Evolutionary conservation across 306 rosid species (phyloP), one percentile per base, ranked within the genome.

Genomic region (Medicago arabica): DNA sequence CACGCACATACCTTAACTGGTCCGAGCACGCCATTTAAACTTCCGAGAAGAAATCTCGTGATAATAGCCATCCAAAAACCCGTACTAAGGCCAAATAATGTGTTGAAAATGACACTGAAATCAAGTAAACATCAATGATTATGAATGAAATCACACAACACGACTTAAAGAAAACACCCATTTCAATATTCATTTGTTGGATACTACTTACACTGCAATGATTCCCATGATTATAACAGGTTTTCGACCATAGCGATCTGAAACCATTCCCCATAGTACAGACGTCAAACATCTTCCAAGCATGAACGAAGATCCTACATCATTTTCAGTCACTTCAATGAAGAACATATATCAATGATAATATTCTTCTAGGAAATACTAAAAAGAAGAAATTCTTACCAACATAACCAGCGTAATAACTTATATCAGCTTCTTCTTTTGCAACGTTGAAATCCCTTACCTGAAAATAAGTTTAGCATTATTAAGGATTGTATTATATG

Each of bases 221-320:
- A 75, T 66, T 72, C 97, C 97, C 1, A 92, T 62, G 12, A 87
- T 40, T 61, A 89, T 74, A 59, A 89, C 93, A 21, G 95, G 96
- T 80, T 88, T 90, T 50, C 96, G 95, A 72, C 98, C 98, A 57
- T 86, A 90, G 7, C 96, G 96, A 86, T 95, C 98, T 47, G 98
- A 88, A 49, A 86, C 19, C 3, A 89, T 61, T 75, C 98, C 98
- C 98, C 98, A 92, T 7, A 79, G 8, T 47, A 90, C 28, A 64
- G 98, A 79, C 43, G 97, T 95, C 72, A 95, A 79, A 54, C 77
- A 76, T 89, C 98, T 89, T 9, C 98, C 98, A 40, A 95, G 28
- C 98, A 92, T 88, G 85, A 23, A 95, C 1, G 96, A 34, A 84
- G 95, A 83, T 71, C 97, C 98, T 95, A 75, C 71, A 83, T 75